A percentile compares a stretch with the other conserved stretches of the same genome.
These are phyloP conservation scores for Heritiera littoralis DNA, from an alignment of 345 rosid genomes.

Conservation along the genomic window DNA sequence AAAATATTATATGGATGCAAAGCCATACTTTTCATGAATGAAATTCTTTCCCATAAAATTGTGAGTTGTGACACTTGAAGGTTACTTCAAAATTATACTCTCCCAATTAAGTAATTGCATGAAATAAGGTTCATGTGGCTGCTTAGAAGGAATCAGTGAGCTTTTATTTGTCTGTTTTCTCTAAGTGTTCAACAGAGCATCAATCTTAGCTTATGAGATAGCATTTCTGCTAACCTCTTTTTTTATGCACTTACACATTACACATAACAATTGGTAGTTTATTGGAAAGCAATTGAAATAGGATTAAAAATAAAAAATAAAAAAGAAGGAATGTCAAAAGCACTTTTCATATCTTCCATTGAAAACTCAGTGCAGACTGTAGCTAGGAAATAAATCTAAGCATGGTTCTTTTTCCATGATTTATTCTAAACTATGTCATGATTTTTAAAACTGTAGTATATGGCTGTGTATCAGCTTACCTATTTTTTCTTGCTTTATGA, in stretches of 20 bases:
- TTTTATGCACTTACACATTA: not conserved
- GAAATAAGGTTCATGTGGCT: not conserved
- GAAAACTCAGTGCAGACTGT: not conserved
- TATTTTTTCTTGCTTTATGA: not conserved
- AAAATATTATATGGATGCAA: not conserved
- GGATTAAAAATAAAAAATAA: not conserved
- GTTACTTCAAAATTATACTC: not conserved
- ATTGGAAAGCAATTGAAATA: not conserved
- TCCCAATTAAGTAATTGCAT: not conserved
- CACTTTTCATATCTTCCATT: slow-evolving; percentile 1
- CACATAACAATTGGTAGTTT: not conserved
- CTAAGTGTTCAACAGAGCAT: not conserved
- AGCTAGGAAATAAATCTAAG: not conserved
- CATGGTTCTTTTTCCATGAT: not conserved
- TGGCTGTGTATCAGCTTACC: not conserved
- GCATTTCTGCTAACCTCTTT: not conserved
- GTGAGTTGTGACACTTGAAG: not conserved
- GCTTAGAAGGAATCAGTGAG: not conserved
- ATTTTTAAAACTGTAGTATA: not conserved
- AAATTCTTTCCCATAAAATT: not conserved
- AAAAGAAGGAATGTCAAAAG: not conserved
- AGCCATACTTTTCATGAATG: not conserved
- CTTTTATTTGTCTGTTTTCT: not conserved
- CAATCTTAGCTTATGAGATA: not conserved
- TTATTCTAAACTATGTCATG: not conserved